Percentiles rank a stretch among this genome's conserved stretches.
phyloP scores from a whole-genome alignment of 2,329 filamentous ascomycete species.

The Colletotrichum sidae region DNA sequence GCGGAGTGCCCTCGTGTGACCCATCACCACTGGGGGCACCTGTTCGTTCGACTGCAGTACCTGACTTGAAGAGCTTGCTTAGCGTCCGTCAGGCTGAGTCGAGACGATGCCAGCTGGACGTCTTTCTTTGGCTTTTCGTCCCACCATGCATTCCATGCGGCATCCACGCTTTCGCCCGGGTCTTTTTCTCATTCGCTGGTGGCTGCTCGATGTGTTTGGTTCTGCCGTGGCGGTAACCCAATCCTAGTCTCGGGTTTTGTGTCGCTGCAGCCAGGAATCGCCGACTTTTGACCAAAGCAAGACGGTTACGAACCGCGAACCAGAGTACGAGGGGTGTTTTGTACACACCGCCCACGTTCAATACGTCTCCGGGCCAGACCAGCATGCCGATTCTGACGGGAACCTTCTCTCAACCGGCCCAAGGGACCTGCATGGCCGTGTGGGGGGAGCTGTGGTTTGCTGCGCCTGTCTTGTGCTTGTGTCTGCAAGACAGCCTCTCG shows the following conservation, averaged over 20 bases:
- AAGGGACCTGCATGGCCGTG: conserved; percentile 23
- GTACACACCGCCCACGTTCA: neutral
- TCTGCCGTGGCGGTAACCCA: neutral
- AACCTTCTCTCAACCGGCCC: conserved; percentile 17
- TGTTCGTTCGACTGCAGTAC: neutral
- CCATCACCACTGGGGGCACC: conserved; percentile 3
- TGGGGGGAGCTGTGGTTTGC: conserved; percentile 21
- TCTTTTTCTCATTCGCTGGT: neutral
- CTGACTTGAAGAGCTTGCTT: conserved; percentile 8
- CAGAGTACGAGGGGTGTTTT: neutral
- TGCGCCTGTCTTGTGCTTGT: conserved; percentile 20
- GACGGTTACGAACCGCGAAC: neutral
- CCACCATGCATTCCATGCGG: conserved; percentile 4
- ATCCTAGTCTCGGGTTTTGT: neutral
- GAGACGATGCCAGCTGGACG: conserved; percentile 18
- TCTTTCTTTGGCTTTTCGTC: conserved; percentile 19
- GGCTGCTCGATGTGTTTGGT: too few relatives aligned
- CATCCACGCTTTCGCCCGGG: conserved; percentile 8
- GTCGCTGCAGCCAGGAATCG: conserved; percentile 5
- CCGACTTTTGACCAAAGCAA: neutral
- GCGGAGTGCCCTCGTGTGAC: conserved; percentile 13
- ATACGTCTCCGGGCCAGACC: conserved; percentile 14
- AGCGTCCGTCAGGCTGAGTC: conserved; percentile 2
- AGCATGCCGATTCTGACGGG: conserved; percentile 7
- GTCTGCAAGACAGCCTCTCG: conserved; percentile 25